These are phyloP conservation scores for Waltergamsia citrina DNA, from an alignment of 2,329 filamentous ascomycete genomes.

Conservation along the genomic window DNA sequence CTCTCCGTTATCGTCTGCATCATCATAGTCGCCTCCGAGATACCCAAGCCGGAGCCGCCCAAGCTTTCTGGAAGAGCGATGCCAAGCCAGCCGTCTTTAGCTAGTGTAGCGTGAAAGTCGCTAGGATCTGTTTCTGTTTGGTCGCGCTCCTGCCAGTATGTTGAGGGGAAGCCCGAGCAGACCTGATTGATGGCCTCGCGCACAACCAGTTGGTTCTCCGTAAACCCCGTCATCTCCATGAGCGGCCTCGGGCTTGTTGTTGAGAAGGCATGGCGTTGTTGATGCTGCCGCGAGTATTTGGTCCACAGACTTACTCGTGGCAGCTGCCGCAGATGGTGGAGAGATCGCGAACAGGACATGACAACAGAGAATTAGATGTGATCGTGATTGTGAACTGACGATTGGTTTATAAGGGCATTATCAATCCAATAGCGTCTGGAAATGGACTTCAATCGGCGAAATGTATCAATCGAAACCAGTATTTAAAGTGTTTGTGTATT, in stretches of 20 bases:
- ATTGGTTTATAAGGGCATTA: too few species aligned
- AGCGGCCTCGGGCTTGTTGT: conserved; percentile 27
- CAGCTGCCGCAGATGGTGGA: too few species aligned
- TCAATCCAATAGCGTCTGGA: too few species aligned
- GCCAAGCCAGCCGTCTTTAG: conserved; percentile 70
- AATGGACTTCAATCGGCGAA: too few species aligned
- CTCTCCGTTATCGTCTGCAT: conserved; percentile 73
- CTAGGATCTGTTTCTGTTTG: conserved; percentile 60
- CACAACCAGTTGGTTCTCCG: conserved; percentile 62
- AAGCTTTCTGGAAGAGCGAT: conserved; percentile 68
- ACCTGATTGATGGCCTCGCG: conserved; percentile 60
- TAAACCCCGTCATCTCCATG: conserved; percentile 68
- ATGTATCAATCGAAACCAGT: too few species aligned
- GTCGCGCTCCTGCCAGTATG: conserved; percentile 70
- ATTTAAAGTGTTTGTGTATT: too few species aligned
- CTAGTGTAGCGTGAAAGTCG: conserved; percentile 67
- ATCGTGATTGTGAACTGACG: too few species aligned
- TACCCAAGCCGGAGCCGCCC: conserved; percentile 66
- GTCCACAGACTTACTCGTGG: too few species aligned
- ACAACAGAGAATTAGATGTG: too few species aligned
- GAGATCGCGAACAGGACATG: too few species aligned
- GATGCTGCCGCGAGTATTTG: too few species aligned
- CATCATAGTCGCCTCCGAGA: conserved; percentile 81
- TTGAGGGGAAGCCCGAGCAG: conserved; percentile 61
- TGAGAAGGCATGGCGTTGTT: conserved; percentile 18